These are phyloP conservation scores for Boechera divaricarpa DNA, from an alignment of 345 rosid genomes.

Conservation along the genomic window DNA sequence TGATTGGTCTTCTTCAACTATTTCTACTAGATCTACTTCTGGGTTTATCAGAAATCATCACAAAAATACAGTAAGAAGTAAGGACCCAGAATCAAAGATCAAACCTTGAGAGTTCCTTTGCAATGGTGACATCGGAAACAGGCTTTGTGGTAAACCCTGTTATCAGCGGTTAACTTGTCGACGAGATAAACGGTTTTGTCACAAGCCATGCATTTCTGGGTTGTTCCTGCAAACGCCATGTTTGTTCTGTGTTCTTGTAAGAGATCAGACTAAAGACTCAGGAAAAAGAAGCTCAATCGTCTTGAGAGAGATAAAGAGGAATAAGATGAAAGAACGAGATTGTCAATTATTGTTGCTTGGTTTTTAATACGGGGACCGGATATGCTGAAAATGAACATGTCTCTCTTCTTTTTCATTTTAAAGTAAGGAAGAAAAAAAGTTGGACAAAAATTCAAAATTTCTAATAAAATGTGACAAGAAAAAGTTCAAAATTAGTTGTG, in stretches of 20 bases:
- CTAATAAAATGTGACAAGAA: too few relatives aligned
- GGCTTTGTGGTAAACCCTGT: conserved; percentile 86
- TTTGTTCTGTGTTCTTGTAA: conserved; percentile 10
- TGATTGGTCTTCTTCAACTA: conserved; percentile 5
- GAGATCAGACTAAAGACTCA: conserved; percentile 25
- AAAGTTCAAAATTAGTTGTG: not conserved
- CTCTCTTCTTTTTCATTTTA: conserved; percentile 21
- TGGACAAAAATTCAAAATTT: too few relatives aligned
- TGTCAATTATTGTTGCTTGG: conserved; percentile 46
- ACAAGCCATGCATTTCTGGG: conserved; percentile 99
- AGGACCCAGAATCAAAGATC: not conserved
- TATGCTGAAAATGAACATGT: conserved; percentile 37
- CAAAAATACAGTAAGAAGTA: not conserved
- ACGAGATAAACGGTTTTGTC: conserved; percentile 97
- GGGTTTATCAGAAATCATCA: not conserved
- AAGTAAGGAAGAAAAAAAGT: not conserved
- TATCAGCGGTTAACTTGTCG: conserved; percentile 97
- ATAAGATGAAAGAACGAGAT: conserved; percentile 29
- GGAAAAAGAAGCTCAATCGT: conserved; percentile 8
- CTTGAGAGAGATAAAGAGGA: conserved; percentile 18
- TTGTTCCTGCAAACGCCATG: conserved; percentile 99
- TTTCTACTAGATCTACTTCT: conserved; percentile 33
- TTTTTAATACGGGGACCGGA: conserved; percentile 38
- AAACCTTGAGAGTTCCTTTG: conserved; percentile 97
- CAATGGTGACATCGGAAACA: conserved; percentile 99